Evolutionary conservation across 192 early-diverging fungal species (phyloP).

Genomic region (Gryganskiella cystojenkinii): DNA sequence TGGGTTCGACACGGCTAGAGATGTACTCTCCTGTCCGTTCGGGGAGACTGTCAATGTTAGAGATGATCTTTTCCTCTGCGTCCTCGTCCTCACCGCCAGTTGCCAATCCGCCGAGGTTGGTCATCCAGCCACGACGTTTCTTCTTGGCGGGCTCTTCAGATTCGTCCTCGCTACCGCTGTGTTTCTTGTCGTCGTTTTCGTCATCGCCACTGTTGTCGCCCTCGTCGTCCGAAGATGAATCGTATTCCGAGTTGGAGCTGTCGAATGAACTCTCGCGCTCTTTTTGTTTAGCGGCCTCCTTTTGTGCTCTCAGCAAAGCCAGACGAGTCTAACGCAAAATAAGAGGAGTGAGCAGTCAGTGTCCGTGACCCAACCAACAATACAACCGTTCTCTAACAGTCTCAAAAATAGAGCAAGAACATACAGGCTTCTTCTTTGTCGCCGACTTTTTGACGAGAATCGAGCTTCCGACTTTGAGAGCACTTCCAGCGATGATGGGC

Average conservation of each 20-base stretch:
- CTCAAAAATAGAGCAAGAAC: not conserved
- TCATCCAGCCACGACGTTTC: conserved; percentile 51
- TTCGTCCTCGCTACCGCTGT: conserved; percentile 58
- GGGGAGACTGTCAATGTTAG: conserved; percentile 34
- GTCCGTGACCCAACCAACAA: not conserved
- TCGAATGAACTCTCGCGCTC: conserved; percentile 74
- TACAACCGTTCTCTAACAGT: too few relatives aligned
- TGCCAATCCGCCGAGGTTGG: conserved; percentile 44
- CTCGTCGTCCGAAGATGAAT: conserved; percentile 52
- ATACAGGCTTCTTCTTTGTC: conserved; percentile 63
- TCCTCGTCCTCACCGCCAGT: conserved; percentile 28
- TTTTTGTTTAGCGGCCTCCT: conserved; percentile 65
- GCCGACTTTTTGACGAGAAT: conserved; percentile 56
- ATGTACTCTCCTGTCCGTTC: conserved; percentile 34
- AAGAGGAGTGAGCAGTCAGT: not conserved
- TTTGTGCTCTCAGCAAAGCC: conserved; percentile 49
- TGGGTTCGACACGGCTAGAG: conserved; percentile 39
- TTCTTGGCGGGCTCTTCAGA: conserved; percentile 48
- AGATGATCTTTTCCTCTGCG: conserved; percentile 39
- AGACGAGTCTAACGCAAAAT: conserved; percentile 34
- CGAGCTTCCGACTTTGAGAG: conserved; percentile 58
- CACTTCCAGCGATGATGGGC: conserved; percentile 57
- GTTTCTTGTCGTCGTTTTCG: conserved; percentile 43
- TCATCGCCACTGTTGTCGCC: conserved; percentile 62
- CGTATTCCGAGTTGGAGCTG: conserved; percentile 76